These are phyloP conservation scores for Suillus variegatus DNA, from an alignment of 768 basidiomycete genomes.

Conservation along the genomic window DNA sequence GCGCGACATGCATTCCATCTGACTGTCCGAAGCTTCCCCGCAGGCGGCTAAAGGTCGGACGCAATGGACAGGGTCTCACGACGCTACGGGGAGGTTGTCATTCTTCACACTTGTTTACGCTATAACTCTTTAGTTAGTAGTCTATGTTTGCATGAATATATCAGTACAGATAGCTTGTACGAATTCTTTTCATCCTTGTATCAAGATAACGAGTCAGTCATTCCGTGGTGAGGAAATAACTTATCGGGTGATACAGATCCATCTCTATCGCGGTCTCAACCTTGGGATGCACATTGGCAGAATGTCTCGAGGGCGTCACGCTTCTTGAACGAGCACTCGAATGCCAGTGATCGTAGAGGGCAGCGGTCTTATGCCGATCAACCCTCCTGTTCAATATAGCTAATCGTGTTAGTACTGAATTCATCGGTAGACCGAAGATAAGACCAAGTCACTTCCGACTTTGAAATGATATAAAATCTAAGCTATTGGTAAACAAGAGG, in stretches of 20 bases:
- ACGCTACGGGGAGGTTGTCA: not conserved
- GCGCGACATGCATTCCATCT: not conserved
- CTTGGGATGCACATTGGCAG: not conserved
- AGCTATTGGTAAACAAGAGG: not conserved
- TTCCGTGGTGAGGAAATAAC: not conserved
- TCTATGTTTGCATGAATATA: not conserved
- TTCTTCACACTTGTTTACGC: not conserved
- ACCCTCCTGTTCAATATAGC: slow-evolving; percentile 7
- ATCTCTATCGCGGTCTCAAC: slow-evolving; percentile 1
- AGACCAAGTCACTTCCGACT: slow-evolving; percentile 1
- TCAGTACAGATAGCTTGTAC: not conserved
- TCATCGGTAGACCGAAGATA: not conserved
- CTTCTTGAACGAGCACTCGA: not conserved
- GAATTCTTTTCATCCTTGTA: not conserved
- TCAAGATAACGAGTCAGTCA: not conserved
- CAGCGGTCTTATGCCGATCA: not conserved
- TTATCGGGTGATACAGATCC: not conserved
- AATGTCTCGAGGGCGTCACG: not conserved
- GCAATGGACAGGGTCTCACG: not conserved
- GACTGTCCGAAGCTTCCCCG: not conserved
- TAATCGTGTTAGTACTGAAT: not conserved
- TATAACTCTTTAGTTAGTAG: not conserved
- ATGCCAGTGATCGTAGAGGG: not conserved
- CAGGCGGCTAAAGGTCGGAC: not conserved
- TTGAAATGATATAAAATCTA: slow-evolving; percentile 9